Base-by-base conservation (phyloP, 208 protist genomes). In the Trypanosomatidae sp. region DNA sequence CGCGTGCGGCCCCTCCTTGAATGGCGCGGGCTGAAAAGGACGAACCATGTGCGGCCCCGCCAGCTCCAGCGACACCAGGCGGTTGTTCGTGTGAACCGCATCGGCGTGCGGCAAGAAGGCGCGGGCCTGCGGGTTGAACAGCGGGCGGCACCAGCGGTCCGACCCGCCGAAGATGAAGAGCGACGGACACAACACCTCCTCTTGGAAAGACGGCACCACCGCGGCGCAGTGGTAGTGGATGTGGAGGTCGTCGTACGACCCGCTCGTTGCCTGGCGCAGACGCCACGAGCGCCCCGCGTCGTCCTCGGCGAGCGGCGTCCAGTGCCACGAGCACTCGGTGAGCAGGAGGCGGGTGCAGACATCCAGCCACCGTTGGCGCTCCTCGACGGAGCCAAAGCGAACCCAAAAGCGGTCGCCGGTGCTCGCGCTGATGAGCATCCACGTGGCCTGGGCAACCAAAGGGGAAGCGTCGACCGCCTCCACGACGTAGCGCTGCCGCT, bases 381-480 rank as follows among this genome's bases (percentile, higher is more conserved):
- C 75, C 44, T 80, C 76, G 3, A 36, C 67, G 15, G 73, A 84
- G 67, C 64, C 46, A 68, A 91, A 91, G 73, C 82, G 80, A 1
- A 92, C 66, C 90, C 90, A 94, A 62, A 94, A 92, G n/a, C 72
- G 77, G 75, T 92, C 84, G 1, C 86, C 82, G 17, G 43, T 78
- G 62, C 75, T 91, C 44, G 84, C 83, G 33, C 79, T 87, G 60
- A 94, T 71, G 53, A 91, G 72, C 59, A 91, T 56, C 72, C 88
- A 84, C 5, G 46, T 52, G 3, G 79, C 76, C 52, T 79, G 74
- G 3, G 30, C 7, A 7, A 60, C n/a, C 44, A 74, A 58, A 10
- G 77, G 69, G 17, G 83, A 76, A 13, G 25, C 69, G 77, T 95
- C 90, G 1, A 85, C 80, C 7, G 83, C 67, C 49, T 86, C 70